Base-by-base conservation (phyloP, 2,329 filamentous ascomycete genomes). In the Pseudopithomyces maydicus region DNA sequence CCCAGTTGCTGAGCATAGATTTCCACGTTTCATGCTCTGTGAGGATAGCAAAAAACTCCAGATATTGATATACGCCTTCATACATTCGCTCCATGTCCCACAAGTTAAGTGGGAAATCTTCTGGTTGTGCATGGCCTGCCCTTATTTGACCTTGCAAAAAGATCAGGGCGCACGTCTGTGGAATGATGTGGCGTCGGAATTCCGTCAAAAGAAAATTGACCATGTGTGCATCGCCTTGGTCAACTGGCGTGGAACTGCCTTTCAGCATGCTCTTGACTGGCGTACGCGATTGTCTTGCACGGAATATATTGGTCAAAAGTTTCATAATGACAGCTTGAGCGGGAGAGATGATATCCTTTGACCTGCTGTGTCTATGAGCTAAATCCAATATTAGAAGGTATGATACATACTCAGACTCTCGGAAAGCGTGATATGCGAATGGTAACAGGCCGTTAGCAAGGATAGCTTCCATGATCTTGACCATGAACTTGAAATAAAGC, bases 21-120 rank as follows among this genome's bases (percentile, higher is more conserved):
- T 96, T 91, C 81, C 92, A 92, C 49, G 91, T 89, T 42, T 88
- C 84, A 67, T 94, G 90, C 70, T 97, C 93, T 0, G 91, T 92
- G 26, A 97, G 85, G 0, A 95, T 93, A 15, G 90, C 92, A 52
- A 97, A 90, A 73, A 98, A 96, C 67, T 97, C 93, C 1, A 98
- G 85, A 71, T 96, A 97, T 74, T 97, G 93, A 50, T 93, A 92
- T 1, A 98, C 86, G 0, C 94, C 94, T 70, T 98, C 94, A 74
- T 96, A 97, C 56, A 96, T 94, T 14, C 94, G 87, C 74, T 98
- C 94, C 90, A 98, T 96, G 69, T 98, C 94, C 94, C 94, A 98
- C 45, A 92, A 85, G 68, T 98, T 96, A 1, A 97, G 88, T 0
- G 94, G 94, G 68, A 97, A 98, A 69, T 97, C 93, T 59, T 91